A percentile compares a stretch with the other conserved stretches of the same genome.
phyloP scores from a whole-genome alignment of 106 monocot genomes.

The Dioscorea alata region DNA sequence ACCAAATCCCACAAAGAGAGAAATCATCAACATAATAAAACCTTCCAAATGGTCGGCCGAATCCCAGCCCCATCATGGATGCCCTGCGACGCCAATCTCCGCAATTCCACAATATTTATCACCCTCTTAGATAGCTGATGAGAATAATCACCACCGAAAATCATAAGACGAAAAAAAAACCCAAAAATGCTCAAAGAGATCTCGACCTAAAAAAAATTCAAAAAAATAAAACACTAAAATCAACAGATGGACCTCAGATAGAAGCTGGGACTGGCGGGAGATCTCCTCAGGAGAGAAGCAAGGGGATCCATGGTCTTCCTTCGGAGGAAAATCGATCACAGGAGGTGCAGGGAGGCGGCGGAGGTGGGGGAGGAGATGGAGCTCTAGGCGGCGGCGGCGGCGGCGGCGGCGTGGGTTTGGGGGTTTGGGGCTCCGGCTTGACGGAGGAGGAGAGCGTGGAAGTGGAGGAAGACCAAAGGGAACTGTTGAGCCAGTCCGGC shows the following conservation, averaged over 20 bases:
- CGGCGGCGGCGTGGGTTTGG: slow-evolving; percentile 7
- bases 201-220: not conserved
- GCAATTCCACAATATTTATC: slow-evolving; percentile 51
- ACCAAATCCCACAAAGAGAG: not conserved
- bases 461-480: slow-evolving; percentile 52
- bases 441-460: slow-evolving; percentile 7
- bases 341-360: slow-evolving; percentile 24
- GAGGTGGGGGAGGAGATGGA: slow-evolving; percentile 5
- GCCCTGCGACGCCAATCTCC: slow-evolving; percentile 66
- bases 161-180: not conserved
- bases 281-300: slow-evolving; percentile 56
- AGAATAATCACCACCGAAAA: not conserved
- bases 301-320: slow-evolving; percentile 8
- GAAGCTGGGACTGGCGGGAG: slow-evolving; percentile 63
- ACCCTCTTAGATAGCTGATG: slow-evolving; percentile 71
- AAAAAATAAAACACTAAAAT: not conserved
- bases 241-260: slow-evolving; percentile 39
- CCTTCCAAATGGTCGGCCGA: slow-evolving; percentile 90
- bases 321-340: not conserved
- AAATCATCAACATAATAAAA: slow-evolving; percentile 2
- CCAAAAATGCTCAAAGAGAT: too few species aligned
- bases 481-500: slow-evolving; percentile 76
- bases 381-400: slow-evolving; percentile 8
- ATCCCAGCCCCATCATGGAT: slow-evolving; percentile 72
- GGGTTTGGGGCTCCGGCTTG: slow-evolving; percentile 2